These are phyloP conservation scores for Pterulicium gracile DNA, from an alignment of 1,284 basidiomycete species.

Conservation along the genomic window DNA sequence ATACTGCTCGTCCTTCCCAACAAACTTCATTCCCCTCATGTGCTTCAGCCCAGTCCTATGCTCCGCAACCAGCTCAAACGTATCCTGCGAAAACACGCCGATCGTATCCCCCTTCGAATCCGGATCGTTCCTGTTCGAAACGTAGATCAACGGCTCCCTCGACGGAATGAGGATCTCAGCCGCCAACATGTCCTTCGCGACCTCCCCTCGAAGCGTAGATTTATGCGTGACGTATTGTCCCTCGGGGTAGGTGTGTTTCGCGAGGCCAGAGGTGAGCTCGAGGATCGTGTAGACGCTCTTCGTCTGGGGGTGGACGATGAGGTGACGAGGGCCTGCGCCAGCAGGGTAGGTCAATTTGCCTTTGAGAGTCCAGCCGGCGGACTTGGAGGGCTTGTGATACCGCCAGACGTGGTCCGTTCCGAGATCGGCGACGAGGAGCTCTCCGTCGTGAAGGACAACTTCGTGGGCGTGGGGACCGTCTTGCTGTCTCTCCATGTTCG, in stretches of 20 bases:
- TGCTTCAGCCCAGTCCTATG: slow-evolving; percentile 41
- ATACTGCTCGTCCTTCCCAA: slow-evolving; percentile 36
- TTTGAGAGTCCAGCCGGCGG: slow-evolving; percentile 33
- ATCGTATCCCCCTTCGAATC: slow-evolving; percentile 50
- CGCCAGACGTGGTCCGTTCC: slow-evolving; percentile 57
- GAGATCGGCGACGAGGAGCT: slow-evolving; percentile 61
- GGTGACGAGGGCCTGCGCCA: slow-evolving; percentile 62
- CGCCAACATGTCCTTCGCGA: slow-evolving; percentile 29
- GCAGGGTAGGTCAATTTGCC: slow-evolving; percentile 33
- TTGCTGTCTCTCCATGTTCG: slow-evolving; percentile 45
- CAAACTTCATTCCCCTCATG: slow-evolving; percentile 39
- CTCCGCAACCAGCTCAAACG: slow-evolving; percentile 33
- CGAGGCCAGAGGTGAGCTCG: slow-evolving; percentile 49
- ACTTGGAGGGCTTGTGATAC: slow-evolving; percentile 27
- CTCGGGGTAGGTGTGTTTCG: slow-evolving; percentile 32
- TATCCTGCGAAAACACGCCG: slow-evolving; percentile 39
- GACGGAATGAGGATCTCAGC: slow-evolving; percentile 51
- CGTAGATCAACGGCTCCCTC: slow-evolving; percentile 40
- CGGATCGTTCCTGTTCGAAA: slow-evolving; percentile 56
- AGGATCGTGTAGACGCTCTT: slow-evolving; percentile 39
- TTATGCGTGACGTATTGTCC: slow-evolving; percentile 15
- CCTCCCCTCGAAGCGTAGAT: slow-evolving; percentile 17
- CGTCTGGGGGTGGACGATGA: slow-evolving; percentile 30
- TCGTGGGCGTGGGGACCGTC: slow-evolving; percentile 62
- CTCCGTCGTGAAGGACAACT: slow-evolving; percentile 31